Conservation (phyloP, 345 rosid genomes). For the Capsella bursapastoris region DNA sequence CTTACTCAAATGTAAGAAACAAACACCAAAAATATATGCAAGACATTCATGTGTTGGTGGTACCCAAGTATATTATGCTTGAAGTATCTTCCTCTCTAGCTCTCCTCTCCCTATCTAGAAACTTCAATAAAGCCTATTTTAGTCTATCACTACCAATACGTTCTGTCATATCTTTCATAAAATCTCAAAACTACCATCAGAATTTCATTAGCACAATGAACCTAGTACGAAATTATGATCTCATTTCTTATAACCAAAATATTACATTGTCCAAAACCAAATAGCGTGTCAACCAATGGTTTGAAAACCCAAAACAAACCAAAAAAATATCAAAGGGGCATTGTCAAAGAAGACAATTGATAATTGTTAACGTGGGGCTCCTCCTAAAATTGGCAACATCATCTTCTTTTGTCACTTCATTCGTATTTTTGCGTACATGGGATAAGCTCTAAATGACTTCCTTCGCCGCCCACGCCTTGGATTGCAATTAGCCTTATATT, state of each 20-base stretch:
- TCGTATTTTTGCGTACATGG: neutral
- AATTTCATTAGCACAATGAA: neutral
- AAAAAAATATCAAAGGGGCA: conserved; percentile 19
- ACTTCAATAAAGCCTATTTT: neutral
- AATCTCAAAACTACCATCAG: conserved; percentile 1
- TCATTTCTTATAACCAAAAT: neutral
- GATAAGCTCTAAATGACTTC: conserved; percentile 8
- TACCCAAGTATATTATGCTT: conserved; percentile 21
- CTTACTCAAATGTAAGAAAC: neutral
- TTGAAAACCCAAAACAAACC: neutral
- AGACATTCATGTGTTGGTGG: conserved; percentile 18
- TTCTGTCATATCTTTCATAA: too few species aligned
- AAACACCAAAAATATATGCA: conserved; percentile 18
- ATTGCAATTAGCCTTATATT: neutral
- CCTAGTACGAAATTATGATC: conserved; percentile 7
- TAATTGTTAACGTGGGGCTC: conserved; percentile 28
- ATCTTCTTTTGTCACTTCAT: conserved; percentile 34
- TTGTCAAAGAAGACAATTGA: conserved; percentile 34
- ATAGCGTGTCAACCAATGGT: neutral
- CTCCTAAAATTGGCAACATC: conserved; percentile 6
- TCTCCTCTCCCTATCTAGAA: conserved; percentile 11
- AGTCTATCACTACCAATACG: neutral
- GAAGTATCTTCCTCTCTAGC: conserved; percentile 15
- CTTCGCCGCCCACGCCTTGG: conserved; percentile 14
- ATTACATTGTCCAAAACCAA: neutral